Evolutionary conservation across 1,139 yeast genomes (phyloP).

Genomic region (Magnusiomyces suaveolens): DNA sequence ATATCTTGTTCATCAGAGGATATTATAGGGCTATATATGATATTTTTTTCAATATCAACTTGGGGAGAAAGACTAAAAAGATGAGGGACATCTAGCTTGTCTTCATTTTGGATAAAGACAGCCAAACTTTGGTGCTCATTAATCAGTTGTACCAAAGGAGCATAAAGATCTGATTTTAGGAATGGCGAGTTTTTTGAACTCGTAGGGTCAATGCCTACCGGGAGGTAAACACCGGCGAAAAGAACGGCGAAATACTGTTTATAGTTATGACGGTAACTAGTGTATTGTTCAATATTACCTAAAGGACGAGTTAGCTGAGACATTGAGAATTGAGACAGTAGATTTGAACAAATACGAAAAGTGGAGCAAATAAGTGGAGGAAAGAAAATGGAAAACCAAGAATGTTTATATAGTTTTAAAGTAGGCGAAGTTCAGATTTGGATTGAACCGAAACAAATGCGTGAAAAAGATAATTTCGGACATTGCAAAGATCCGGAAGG

Average conservation of each 20-base stretch:
- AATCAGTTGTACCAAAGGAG: not conserved
- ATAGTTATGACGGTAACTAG: constrained; percentile 1
- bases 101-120: not conserved
- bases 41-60: not conserved
- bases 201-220: not conserved
- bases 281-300: not conserved
- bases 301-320: not conserved
- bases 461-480: no score
- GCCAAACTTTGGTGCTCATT: not conserved
- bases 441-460: no score
- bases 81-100: not conserved
- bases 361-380: no score
- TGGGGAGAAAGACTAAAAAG: not conserved
- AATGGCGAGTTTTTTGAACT: not conserved
- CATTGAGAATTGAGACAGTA: not conserved
- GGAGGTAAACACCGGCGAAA: not conserved
- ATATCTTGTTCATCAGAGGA: not conserved
- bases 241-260: not conserved
- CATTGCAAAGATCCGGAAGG: no score
- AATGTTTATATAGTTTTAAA: no score
- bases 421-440: not conserved
- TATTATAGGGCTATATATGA: not conserved
- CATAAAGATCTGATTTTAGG: not conserved
- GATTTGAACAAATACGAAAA: not conserved
- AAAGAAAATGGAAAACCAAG: no score